Base-by-base conservation (phyloP, 768 basidiomycete genomes). In the Pleurotus salmoneostramineus region DNA sequence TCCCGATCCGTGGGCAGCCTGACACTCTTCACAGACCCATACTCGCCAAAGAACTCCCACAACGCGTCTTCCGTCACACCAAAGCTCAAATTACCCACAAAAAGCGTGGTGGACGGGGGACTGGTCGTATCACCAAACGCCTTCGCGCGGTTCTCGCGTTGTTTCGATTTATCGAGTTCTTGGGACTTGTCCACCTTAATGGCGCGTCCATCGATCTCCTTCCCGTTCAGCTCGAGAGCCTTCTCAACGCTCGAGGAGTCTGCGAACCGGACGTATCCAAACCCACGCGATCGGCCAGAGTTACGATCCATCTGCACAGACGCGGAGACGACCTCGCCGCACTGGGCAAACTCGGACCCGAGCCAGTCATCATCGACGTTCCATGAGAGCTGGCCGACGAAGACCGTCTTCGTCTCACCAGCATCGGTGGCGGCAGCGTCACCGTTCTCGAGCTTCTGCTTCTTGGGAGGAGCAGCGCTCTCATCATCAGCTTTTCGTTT, bases 301-400 rank as follows among this genome's bases (percentile, higher is more conserved):
- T 85, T 84, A 58, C 90, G 88, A 64, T 93, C 91, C 74, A 83
- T 84, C 70, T 89, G 88, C 60, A 98, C 93, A n/a, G 82, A 86
- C 5, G 93, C 94, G n/a, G 85, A 85, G 60, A 85, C 82, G 65
- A 99, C 84, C 74, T 95, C 91, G 51, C 97, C 97, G 65, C 87
- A 95, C 56, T 81, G 77, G 34, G 88, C 85, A 63, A 99, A 98
- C 72, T 98, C 96, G 70, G 87, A 82, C 50, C 88, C 84, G 61
- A 98, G 86, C 81, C 93, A 91, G 72, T 98, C 96, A 69, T 93
- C 90, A 77, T 98, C 96, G 61, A 98, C 89, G 70, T 91, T 92
- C 95, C 95, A 99, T 10, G 93, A 95, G 46, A 99, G 82, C 58
- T 83, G 83, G 56, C 96, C 96, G 63, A 99, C 93, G 67, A 95